phyloP scores from a whole-genome alignment of 2,329 filamentous ascomycete genomes.

The Didymella sp. region DNA sequence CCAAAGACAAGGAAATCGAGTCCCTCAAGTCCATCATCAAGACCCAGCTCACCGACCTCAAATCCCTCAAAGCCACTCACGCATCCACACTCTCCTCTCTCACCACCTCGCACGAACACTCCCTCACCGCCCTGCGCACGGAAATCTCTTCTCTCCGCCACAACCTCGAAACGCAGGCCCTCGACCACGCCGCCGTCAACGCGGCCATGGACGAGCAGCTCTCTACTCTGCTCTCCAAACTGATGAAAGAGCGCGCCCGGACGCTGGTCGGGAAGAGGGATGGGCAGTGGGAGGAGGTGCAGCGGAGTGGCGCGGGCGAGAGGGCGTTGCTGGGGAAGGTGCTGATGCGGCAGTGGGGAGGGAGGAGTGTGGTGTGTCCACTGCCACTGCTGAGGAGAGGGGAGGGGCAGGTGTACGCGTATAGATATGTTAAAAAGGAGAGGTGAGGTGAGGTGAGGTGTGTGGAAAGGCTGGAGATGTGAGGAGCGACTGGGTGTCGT shows the following conservation, averaged over 20 bases:
- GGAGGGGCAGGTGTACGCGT: constrained; percentile 40
- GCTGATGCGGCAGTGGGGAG: constrained; percentile 47
- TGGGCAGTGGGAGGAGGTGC: constrained; percentile 43
- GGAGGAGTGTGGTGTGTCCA: constrained; percentile 44
- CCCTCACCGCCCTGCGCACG: constrained; percentile 13
- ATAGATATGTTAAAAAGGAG: constrained; percentile 37
- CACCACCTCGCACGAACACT: constrained; percentile 26
- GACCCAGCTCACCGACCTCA: constrained; percentile 35
- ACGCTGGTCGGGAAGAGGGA: constrained; percentile 41
- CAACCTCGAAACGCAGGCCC: constrained; percentile 28
- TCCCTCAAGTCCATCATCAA: constrained; percentile 37
- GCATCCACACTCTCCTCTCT: constrained; percentile 12
- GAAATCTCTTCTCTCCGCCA: constrained; percentile 29
- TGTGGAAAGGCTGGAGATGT: too few relatives aligned
- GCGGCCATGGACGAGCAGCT: constrained; percentile 45
- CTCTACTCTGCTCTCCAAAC: constrained; percentile 34
- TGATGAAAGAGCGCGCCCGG: constrained; percentile 44
- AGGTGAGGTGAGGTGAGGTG: background rate
- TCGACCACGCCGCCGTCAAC: constrained; percentile 42
- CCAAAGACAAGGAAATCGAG: constrained; percentile 37
- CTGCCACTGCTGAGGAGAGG: constrained; percentile 26
- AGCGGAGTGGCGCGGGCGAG: constrained; percentile 33
- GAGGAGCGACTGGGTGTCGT: too few relatives aligned
- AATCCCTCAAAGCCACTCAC: constrained; percentile 33
- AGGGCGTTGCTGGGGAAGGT: constrained; percentile 42